phyloP scores from a whole-genome alignment of 371 early-diverging fungal genomes.

The Chytridium lagenaria region DNA sequence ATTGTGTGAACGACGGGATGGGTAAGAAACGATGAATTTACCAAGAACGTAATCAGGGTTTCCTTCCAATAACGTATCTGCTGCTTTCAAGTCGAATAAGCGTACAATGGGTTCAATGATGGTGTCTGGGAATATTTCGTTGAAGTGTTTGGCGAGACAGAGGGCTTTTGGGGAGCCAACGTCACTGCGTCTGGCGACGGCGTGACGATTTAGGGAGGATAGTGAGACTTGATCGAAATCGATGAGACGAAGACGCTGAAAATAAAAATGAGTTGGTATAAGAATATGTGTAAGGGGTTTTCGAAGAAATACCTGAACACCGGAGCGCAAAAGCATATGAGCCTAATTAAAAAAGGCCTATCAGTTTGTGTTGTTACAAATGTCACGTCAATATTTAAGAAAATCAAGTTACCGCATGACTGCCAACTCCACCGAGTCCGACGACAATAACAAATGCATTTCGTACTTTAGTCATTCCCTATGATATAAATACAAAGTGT shows the following conservation, averaged over 20 bases:
- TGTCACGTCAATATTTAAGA: neutral
- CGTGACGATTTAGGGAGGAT: constrained; percentile 89
- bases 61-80: constrained; percentile 74
- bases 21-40: constrained; percentile 16
- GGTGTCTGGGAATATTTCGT: constrained; percentile 77
- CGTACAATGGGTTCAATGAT: constrained; percentile 78
- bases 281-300: too few species aligned
- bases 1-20: neutral
- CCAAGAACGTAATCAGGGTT: constrained; percentile 50
- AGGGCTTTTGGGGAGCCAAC: constrained; percentile 89
- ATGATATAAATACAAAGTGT: neutral
- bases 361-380: neutral
- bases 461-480: constrained; percentile 48
- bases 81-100: constrained; percentile 74
- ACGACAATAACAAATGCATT: constrained; percentile 88
- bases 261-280: too few species aligned
- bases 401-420: constrained; percentile 45
- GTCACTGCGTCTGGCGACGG: constrained; percentile 84
- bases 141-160: constrained; percentile 74
- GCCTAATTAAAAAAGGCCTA: constrained; percentile 68
- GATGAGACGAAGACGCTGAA: constrained; percentile 80
- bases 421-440: constrained; percentile 92
- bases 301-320: constrained; percentile 78
- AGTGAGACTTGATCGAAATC: constrained; percentile 96
- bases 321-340: constrained; percentile 87